phyloP scores from a whole-genome alignment of 345 rosid species.

The Punica granatum region DNA sequence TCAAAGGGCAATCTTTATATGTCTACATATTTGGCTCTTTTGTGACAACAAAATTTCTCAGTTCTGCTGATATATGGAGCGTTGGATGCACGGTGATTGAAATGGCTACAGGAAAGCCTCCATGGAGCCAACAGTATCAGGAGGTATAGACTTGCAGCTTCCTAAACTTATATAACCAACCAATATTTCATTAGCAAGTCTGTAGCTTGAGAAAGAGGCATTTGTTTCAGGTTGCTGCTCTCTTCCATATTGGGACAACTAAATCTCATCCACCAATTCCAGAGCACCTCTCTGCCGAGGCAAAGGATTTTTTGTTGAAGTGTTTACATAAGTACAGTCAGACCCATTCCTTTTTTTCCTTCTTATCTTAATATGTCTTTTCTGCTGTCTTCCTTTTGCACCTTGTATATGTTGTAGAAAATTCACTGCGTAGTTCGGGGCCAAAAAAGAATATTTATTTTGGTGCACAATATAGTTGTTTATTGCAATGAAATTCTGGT shows the following conservation, averaged over 20 bases:
- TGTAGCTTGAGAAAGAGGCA: conserved; percentile 11
- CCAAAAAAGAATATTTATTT: background rate
- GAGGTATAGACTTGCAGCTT: conserved; percentile 41
- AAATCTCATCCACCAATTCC: conserved; percentile 97
- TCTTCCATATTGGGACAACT: conserved; percentile 81
- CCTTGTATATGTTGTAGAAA: background rate
- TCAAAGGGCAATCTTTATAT: background rate
- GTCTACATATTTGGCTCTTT: background rate
- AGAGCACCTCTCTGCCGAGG: conserved; percentile 72
- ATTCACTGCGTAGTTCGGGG: background rate
- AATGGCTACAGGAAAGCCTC: conserved; percentile 98
- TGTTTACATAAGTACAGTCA: conserved; percentile 69
- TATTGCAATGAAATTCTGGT: background rate
- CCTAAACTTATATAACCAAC: background rate
- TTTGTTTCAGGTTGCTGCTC: conserved; percentile 81
- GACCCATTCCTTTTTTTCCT: background rate
- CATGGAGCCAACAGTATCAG: conserved; percentile 94
- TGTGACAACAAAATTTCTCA: conserved; percentile 20
- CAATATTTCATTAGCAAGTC: conserved; percentile 4
- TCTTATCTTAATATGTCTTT: background rate
- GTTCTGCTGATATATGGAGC: conserved; percentile 98
- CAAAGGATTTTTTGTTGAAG: conserved; percentile 74
- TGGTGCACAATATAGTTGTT: background rate
- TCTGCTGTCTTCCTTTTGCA: background rate
- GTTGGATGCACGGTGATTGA: conserved; percentile 96